Evolutionary conservation across 1,284 basidiomycete species (phyloP), one percentile per base, ranked within the genome.

Genomic region (Exobasidium cylindrosporum): DNA sequence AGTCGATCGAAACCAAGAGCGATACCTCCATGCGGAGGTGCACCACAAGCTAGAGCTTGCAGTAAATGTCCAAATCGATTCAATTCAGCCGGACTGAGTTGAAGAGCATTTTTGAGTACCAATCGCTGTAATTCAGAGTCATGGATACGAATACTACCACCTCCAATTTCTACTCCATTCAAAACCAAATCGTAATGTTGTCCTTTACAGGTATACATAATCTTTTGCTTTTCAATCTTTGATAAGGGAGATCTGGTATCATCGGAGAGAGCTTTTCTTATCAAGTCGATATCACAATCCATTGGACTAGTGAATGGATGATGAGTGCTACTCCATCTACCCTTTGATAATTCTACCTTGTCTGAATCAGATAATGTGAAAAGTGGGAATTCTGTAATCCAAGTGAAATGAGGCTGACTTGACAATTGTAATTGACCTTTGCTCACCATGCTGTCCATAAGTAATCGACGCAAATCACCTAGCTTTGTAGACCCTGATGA

Each of bases 161-260:
- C 93, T 28, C 92, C 93, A 67, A 97, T 89, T 82, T 97, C 93
- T 62, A 89, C 86, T 1, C 93, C 94, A 79, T 97, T 91, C 63
- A 97, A 81, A n/a, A 97, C 92, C 47, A 97, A 87, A 82, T 97
- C 93, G 77, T 97, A 97, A 81, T 97, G 94, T 81, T 97, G 93
- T 1, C 93, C 93, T 54, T 91, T 86, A 68, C 10, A 58, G 44
- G 23, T 11, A n/a, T 23, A n/a, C 43, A 52, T 52, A 21, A 13
- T 28, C 35, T 40, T 40, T 17, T 40, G 7, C 35, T 54, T 21
- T 49, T 52, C 55, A 31, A 45, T 31, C 28, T 10, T 17, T 40
- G 35, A 40, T 4, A 50, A 23, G 3, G 54, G 23, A 14, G 43
- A 26, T 14, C 17, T 11, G 3, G 30, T 21, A 11, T 10, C 24